Percentiles rank a stretch among this genome's conserved stretches.
Conservation (phyloP, 805 yeast genomes). For the Myxozyma neotropica region DNA sequence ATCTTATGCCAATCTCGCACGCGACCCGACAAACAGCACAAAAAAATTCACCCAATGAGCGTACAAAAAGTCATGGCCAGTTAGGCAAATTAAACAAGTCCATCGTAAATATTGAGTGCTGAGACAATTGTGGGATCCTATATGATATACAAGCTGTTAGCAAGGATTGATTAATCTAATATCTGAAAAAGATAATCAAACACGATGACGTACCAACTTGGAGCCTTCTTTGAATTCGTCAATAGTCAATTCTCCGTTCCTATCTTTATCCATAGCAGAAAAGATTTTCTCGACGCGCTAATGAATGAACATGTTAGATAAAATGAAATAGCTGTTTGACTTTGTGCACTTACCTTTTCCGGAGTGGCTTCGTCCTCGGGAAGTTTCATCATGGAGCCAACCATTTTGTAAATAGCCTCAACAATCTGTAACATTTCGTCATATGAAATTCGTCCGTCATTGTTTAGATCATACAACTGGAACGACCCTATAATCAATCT, state of each 20-base stretch:
- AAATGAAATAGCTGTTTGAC: background rate
- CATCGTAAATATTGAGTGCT: conserved; percentile 34
- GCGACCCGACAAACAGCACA: background rate
- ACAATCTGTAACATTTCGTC: conserved; percentile 80
- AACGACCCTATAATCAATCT: conserved; percentile 84
- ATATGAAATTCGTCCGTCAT: conserved; percentile 73
- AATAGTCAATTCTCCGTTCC: conserved; percentile 67
- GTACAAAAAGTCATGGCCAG: background rate
- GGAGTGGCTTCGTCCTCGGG: conserved; percentile 92
- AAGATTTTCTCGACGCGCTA: conserved; percentile 78
- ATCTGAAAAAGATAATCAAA: background rate
- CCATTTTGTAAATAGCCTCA: conserved; percentile 87
- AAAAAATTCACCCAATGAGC: background rate
- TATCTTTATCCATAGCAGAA: conserved; percentile 67
- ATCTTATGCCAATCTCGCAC: background rate
- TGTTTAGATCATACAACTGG: conserved; percentile 79
- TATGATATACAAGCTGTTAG: background rate
- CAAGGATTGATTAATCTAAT: background rate
- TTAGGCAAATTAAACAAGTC: conserved; percentile 17
- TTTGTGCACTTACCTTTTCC: conserved; percentile 50
- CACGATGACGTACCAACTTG: conserved; percentile 55
- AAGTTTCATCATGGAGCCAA: conserved; percentile 88
- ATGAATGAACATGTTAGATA: background rate
- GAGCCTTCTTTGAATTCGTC: conserved; percentile 85
- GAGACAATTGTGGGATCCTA: conserved; percentile 35